Percentiles rank a stretch among this genome's conserved stretches.
These are phyloP conservation scores for Allium sativum DNA, from an alignment of 106 monocot species.

Conservation along the genomic window DNA sequence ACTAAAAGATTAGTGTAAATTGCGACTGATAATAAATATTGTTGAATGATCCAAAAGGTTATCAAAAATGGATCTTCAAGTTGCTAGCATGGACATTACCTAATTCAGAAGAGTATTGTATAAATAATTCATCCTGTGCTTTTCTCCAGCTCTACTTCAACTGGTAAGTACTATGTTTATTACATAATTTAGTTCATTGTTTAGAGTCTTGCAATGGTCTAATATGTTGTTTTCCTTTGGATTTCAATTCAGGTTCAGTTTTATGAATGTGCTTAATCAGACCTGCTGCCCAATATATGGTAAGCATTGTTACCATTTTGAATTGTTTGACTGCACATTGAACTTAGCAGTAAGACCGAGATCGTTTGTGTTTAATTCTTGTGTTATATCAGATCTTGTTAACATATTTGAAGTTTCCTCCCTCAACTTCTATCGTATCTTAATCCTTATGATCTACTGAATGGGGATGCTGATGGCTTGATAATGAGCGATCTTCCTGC, in stretches of 20 bases:
- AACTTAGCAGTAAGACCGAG: too few species aligned
- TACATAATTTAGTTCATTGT: not conserved
- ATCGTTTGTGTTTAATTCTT: too few species aligned
- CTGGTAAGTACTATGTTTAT: too few species aligned
- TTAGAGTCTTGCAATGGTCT: not conserved
- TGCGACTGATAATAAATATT: too few species aligned
- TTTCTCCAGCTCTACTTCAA: too few species aligned
- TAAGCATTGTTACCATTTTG: conserved; percentile 5
- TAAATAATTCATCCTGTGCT: too few species aligned
- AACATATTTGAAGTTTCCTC: conserved; percentile 74
- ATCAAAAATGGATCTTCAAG: too few species aligned
- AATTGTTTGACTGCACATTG: too few species aligned
- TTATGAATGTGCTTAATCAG: conserved; percentile 89
- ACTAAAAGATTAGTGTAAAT: too few species aligned
- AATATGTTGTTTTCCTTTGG: not conserved
- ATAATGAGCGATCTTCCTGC: conserved; percentile 56
- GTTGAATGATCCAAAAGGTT: too few species aligned
- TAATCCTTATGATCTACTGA: conserved; percentile 76
- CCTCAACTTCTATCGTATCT: conserved; percentile 74
- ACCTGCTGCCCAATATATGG: conserved; percentile 90
- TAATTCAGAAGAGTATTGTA: too few species aligned
- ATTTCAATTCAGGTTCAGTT: conserved; percentile 63
- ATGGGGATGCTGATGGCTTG: conserved; percentile 64
- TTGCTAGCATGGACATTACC: too few species aligned
- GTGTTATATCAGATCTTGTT: conserved; percentile 46